Evolutionary conservation across 108 stramenopile genomes (phyloP), one percentile per base, ranked within the genome.

Genomic region (Phaeodactylum tricornutum): DNA sequence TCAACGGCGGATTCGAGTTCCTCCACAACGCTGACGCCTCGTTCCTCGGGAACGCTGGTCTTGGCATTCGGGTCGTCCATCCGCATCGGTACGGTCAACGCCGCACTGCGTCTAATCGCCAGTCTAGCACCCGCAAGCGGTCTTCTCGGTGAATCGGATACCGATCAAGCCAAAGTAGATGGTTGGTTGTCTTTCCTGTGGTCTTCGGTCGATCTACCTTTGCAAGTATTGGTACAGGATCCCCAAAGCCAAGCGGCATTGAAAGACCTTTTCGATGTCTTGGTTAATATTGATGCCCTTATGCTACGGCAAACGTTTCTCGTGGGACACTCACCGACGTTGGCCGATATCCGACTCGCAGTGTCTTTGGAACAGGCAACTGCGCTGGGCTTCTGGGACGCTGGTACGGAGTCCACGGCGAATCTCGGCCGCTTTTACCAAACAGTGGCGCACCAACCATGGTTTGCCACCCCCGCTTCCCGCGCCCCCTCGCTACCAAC

Each of bases 111-210:
- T 41, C 6, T 33, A 15, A 26, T 72, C 40, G 71, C 59, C 5
- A 24, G 44, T 6, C 21, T 64, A 9, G 32, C 56, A 7, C 50
- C 56, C 11, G 12, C 44, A n/a, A 33, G 35, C 0, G 2, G n/a
- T n/a, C 41, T 71, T 16, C 11, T 58, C 29, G 70, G 70, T 33
- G 16, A 24, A 0, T 33, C 53, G 26, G 24, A 30, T 35, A 26
- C 31, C 0, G 65, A 72, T 7, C 32, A 55, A 20, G 71, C 65
- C 7, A 30, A 45, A 17, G 55, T 72, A 21, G 52, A 72, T 17
- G 54, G 50, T 0, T 72, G 71, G 71, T 15, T 72, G 27, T 50
- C 48, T 14, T 71, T 50, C 33, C 3, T 59, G 4, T 71, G 62
- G 62, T 35, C 52, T 11, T 63, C 57, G 0, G 23, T 71, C 16